phyloP scores from a whole-genome alignment of 164 flowering plant genomes.

The Liquidambar formosana region DNA sequence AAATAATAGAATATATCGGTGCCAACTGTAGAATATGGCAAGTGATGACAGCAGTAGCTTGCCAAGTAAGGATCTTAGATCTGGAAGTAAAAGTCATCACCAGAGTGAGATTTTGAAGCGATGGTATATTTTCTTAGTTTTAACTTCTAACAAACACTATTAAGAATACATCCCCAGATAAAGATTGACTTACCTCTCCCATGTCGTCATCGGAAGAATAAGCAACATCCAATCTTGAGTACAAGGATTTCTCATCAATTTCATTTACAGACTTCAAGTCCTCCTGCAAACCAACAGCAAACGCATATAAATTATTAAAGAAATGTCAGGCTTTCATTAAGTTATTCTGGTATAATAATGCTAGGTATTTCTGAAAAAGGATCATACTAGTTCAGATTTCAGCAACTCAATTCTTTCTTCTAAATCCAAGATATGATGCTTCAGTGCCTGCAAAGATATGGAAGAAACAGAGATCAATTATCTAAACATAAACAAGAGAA shows the following conservation, averaged over 20 bases:
- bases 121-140: no score
- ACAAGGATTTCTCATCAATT: conserved; percentile 32
- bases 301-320: neutral
- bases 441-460: conserved; percentile 53
- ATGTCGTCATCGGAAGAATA: conserved; percentile 34
- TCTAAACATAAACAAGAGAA: no score
- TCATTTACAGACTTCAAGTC: conserved; percentile 39
- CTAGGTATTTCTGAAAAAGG: neutral
- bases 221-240: conserved; percentile 33
- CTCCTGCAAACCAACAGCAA: conserved; percentile 34
- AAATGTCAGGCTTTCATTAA: neutral
- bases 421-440: conserved; percentile 67
- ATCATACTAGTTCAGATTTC: conserved; percentile 61
- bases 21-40: no score
- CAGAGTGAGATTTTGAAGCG: no score
- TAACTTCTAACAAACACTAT: no score
- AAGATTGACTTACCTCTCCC: conserved; percentile 38
- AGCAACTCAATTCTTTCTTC: conserved; percentile 55
- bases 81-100: no score
- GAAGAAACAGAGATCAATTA: neutral
- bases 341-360: neutral
- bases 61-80: no score
- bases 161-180: no score
- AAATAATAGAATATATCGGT: no score
- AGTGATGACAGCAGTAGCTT: no score